A percentile compares a stretch with the other conserved stretches of the same genome.
Conservation (phyloP, 2,329 filamentous ascomycete genomes). For the Didymellaceae sp. region DNA sequence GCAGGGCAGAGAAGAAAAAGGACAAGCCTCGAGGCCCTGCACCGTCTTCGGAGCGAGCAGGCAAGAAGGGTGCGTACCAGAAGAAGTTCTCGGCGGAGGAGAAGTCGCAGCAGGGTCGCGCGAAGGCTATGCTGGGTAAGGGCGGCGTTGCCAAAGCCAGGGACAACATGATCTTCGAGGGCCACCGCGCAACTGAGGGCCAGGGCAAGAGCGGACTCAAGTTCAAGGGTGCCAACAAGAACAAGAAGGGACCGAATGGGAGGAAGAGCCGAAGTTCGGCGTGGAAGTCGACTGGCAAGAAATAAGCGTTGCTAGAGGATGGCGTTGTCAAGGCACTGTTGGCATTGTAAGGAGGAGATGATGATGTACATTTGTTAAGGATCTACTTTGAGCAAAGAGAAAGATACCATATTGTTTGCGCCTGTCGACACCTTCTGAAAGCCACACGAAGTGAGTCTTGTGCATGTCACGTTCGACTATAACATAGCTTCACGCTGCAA, state of each 20-base stretch:
- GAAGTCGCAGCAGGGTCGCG: constrained; percentile 74
- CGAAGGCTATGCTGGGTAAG: constrained; percentile 74
- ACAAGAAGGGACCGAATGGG: constrained; percentile 52
- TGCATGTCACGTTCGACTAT: too few species aligned
- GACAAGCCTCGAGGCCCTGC: constrained; percentile 37
- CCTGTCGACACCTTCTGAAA: too few species aligned
- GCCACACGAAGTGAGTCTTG: too few species aligned
- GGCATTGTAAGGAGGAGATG: not conserved
- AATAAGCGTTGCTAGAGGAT: not conserved
- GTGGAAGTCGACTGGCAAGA: constrained; percentile 50
- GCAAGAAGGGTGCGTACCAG: constrained; percentile 60
- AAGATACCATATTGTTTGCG: too few species aligned
- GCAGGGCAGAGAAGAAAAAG: constrained; percentile 67
- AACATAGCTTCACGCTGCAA: too few species aligned
- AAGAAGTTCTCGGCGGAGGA: constrained; percentile 74
- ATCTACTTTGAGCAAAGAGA: too few species aligned
- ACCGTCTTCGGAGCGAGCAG: constrained; percentile 39
- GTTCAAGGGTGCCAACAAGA: constrained; percentile 62
- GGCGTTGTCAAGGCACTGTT: not conserved
- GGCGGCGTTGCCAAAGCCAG: constrained; percentile 69
- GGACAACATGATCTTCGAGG: constrained; percentile 81
- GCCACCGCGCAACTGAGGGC: constrained; percentile 72
- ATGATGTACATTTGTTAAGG: not conserved
- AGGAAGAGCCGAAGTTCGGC: constrained; percentile 53
- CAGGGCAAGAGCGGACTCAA: constrained; percentile 69